These are phyloP conservation scores for Cystoderma amianthinum DNA, from an alignment of 768 basidiomycete species.

Conservation along the genomic window DNA sequence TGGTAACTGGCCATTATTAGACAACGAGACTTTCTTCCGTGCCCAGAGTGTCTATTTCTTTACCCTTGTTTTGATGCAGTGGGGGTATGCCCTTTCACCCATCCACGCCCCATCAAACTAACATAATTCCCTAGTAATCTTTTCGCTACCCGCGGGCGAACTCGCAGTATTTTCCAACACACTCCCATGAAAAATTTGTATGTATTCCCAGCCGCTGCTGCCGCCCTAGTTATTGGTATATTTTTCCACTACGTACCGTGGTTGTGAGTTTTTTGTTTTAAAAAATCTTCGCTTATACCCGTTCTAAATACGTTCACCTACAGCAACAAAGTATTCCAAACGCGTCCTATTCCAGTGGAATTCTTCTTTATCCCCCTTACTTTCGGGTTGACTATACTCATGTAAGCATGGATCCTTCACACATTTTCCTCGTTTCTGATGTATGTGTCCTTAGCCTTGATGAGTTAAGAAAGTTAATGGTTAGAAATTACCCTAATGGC, in stretches of 20 bases:
- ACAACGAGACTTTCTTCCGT: conserved; percentile 24
- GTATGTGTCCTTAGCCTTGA: conserved; percentile 10
- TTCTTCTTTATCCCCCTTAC: conserved; percentile 46
- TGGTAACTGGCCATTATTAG: conserved; percentile 4
- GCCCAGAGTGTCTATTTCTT: conserved; percentile 42
- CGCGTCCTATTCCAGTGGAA: conserved; percentile 33
- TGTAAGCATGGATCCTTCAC: conserved; percentile 9
- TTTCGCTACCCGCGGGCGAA: conserved; percentile 47
- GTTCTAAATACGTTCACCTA: neutral
- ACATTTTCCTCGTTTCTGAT: neutral
- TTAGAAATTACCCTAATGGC: conserved; percentile 14
- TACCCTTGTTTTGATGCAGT: neutral
- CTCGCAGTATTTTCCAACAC: conserved; percentile 47
- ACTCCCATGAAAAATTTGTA: conserved; percentile 38
- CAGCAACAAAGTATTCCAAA: conserved; percentile 42
- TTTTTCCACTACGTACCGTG: conserved; percentile 34
- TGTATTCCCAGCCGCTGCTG: conserved; percentile 37
- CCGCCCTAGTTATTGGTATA: conserved; percentile 34
- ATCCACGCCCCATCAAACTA: neutral
- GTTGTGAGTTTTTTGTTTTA: conserved; percentile 19
- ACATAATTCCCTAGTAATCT: conserved; percentile 34
- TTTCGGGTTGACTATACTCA: conserved; percentile 22
- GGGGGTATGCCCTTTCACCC: neutral
- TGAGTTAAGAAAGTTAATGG: conserved; percentile 15
- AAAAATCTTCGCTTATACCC: neutral